Conservation (phyloP, 345 rosid genomes). For the Eucalyptus victrix region DNA sequence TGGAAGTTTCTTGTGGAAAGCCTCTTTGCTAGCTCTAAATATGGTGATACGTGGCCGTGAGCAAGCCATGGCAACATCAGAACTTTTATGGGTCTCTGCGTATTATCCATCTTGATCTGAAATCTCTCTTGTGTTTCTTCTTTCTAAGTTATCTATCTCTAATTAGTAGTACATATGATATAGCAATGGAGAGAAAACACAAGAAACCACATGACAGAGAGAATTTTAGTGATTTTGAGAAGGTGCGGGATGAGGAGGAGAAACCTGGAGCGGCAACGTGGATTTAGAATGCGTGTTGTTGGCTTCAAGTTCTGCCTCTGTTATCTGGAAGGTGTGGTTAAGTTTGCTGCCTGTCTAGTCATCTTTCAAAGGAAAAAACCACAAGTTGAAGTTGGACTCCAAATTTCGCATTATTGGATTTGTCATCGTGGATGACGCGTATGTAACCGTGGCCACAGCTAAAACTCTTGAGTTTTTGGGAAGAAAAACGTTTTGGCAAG, state of each 20-base stretch:
- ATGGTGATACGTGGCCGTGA: slow-evolving; percentile 21
- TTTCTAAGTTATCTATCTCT: neutral
- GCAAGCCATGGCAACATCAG: slow-evolving; percentile 31
- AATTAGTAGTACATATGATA: neutral
- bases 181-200: neutral
- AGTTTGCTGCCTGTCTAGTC: neutral
- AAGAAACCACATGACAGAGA: neutral
- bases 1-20: slow-evolving; percentile 9
- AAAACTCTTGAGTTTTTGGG: neutral
- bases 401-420: neutral
- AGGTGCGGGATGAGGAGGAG: neutral
- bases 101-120: neutral
- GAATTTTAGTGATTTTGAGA: neutral
- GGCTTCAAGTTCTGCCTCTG: neutral
- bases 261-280: neutral
- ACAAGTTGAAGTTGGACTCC: neutral
- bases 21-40: slow-evolving; percentile 17
- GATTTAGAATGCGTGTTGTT: neutral
- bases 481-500: neutral
- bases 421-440: neutral
- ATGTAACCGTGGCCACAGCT: neutral
- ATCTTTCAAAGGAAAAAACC: neutral
- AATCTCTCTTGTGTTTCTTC: neutral
- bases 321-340: neutral
- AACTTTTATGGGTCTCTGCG: neutral